Conservation (phyloP, 2,329 filamentous ascomycete species). For the Diaporthe sp. region DNA sequence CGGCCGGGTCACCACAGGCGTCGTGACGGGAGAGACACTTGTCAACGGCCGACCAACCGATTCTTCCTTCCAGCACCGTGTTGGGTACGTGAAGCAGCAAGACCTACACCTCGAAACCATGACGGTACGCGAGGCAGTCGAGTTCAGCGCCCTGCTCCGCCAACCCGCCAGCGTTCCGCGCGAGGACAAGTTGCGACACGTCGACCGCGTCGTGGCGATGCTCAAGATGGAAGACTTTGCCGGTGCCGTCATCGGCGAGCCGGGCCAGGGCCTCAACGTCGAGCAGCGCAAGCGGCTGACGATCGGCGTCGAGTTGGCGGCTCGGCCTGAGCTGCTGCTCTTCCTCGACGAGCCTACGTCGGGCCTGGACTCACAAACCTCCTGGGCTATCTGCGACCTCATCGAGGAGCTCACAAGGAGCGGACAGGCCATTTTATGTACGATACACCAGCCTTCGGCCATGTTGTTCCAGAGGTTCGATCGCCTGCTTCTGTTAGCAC, state of each 20-base stretch:
- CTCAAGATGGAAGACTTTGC: slow-evolving; percentile 72
- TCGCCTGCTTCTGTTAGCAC: background rate
- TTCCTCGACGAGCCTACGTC: slow-evolving; percentile 64
- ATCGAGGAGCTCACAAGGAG: background rate
- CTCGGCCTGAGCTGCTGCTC: slow-evolving; percentile 71
- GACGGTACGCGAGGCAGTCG: slow-evolving; percentile 77
- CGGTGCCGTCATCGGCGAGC: slow-evolving; percentile 77
- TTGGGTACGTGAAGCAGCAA: slow-evolving; percentile 79
- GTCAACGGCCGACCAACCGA: background rate
- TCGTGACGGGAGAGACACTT: background rate
- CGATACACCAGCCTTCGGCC: slow-evolving; percentile 8
- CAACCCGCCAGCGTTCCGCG: slow-evolving; percentile 71
- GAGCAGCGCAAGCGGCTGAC: slow-evolving; percentile 70
- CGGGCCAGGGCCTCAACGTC: slow-evolving; percentile 71
- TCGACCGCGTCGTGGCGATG: background rate
- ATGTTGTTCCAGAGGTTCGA: slow-evolving; percentile 1
- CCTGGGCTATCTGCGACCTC: slow-evolving; percentile 55
- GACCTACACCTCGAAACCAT: slow-evolving; percentile 79
- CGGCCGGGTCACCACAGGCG: background rate
- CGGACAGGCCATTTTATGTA: background rate
- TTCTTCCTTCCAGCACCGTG: background rate
- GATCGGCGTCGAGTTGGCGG: slow-evolving; percentile 73
- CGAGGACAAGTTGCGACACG: background rate
- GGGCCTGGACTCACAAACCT: slow-evolving; percentile 76
- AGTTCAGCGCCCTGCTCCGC: slow-evolving; percentile 77